phyloP scores from a whole-genome alignment of 176 grass and related monocot genomes.

The Bromus sterilis region DNA sequence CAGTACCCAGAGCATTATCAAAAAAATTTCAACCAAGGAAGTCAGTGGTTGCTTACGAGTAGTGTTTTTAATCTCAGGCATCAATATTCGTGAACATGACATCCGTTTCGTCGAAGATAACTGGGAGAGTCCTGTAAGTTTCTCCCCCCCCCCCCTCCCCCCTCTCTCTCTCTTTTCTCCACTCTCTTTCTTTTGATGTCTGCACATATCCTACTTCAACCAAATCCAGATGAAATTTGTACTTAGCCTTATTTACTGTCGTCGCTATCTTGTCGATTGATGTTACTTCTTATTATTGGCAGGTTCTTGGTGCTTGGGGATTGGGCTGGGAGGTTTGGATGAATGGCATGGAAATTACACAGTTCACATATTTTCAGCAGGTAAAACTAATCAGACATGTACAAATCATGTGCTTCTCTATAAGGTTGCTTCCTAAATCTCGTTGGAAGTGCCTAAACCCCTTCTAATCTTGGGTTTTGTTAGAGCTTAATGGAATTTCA shows the following conservation, averaged over 20 bases:
- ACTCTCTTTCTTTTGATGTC: too few species aligned
- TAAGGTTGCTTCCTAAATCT: slow-evolving; percentile 14
- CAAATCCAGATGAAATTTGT: too few species aligned
- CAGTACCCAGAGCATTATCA: neutral
- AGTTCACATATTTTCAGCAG: slow-evolving; percentile 99
- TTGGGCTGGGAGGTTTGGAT: slow-evolving; percentile 99
- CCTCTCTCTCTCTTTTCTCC: neutral
- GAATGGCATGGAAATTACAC: slow-evolving; percentile 98
- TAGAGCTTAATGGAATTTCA: neutral
- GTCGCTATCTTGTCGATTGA: neutral
- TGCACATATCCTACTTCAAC: neutral
- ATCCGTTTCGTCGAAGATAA: slow-evolving; percentile 98
- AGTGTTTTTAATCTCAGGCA: slow-evolving; percentile 34
- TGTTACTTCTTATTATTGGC: neutral
- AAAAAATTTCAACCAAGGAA: neutral
- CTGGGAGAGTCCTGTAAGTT: slow-evolving; percentile 90
- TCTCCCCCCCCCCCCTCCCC: neutral
- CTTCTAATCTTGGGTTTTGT: neutral
- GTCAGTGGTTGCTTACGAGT: neutral
- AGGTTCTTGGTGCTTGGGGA: slow-evolving; percentile 99
- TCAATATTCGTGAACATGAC: slow-evolving; percentile 77
- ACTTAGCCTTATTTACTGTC: too few species aligned
- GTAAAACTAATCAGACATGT: slow-evolving; percentile 2
- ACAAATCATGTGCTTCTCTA: neutral
- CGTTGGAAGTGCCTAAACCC: neutral